Base-by-base conservation (phyloP, 108 stramenopile species). In the Cylindrotheca fusiformis region DNA sequence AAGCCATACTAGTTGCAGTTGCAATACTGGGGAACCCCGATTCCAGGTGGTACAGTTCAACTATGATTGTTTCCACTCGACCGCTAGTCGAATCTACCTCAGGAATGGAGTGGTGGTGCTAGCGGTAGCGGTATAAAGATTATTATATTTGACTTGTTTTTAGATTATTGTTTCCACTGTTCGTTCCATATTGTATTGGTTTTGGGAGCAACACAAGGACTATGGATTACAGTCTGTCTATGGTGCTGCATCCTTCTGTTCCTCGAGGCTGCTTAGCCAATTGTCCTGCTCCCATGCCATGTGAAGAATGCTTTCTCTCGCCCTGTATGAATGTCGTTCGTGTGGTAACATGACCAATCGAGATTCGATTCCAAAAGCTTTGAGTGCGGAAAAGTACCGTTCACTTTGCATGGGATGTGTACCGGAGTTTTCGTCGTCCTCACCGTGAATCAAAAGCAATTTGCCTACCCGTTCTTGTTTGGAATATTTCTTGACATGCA, bases 401-500 rank as follows among this genome's bases (percentile, higher is more conserved):
- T 55, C 55, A 28, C 55, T 55, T 28, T 55, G 55, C 17, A 55
- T 22, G 14, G 55, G 23, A 55, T 55, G 55, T 12, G 55, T 55
- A 14, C 55, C 55, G 27, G 55, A 55, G 55, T 55, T 55, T n/a
- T 55, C 55, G 55, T 55, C 55, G 6, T 29, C 55, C 27, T 55
- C 26, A 0, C 55, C 55, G 27, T 55, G 55, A 29, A 55, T 55
- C 25, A 55, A n/a, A 6, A 55, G 55, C 55, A 55, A 17, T 55
- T 55, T 55, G 6, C 55, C 55, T 24, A 55, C 55, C 17, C 27
- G 22, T 55, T 24, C 55, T 1, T 55, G 55, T 55, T 55, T 28
- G 25, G 55, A 55, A 55, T 55, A 55, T 28, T 55, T 55, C 26
- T 55, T 55, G 25, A 55, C 55, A 27, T 55, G 55, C 55, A 55